These are phyloP conservation scores for Hypoxylon fragiforme DNA, from an alignment of 495 filamentous ascomycete species.

Conservation along the genomic window DNA sequence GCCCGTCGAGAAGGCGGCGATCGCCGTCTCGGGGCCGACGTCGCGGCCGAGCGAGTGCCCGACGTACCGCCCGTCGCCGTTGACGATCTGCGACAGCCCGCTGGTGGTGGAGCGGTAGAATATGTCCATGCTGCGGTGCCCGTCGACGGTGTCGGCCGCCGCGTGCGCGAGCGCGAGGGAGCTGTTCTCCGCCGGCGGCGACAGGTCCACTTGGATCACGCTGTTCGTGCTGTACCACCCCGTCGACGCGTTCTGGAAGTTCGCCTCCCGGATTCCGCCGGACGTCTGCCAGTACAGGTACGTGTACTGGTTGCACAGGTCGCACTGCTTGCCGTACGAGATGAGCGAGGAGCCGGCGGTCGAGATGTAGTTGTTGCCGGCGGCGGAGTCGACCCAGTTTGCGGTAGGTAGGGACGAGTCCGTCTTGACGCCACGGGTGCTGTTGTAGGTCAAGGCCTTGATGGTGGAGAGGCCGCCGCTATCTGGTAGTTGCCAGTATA, in stretches of 20 bases:
- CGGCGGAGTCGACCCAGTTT: slow-evolving; percentile 27
- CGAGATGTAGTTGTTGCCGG: slow-evolving; percentile 31
- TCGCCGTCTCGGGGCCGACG: slow-evolving; percentile 27
- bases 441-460: slow-evolving; percentile 24
- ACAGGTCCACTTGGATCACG: slow-evolving; percentile 10
- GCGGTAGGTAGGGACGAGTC: slow-evolving; percentile 5
- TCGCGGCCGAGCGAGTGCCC: slow-evolving; percentile 24
- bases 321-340: slow-evolving; percentile 38
- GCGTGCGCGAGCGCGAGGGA: slow-evolving; percentile 30
- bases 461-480: slow-evolving; percentile 29
- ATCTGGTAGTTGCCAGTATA: slow-evolving; percentile 36
- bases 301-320: slow-evolving; percentile 34
- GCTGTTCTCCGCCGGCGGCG: slow-evolving; percentile 25
- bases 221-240: slow-evolving; percentile 15
- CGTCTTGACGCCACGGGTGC: slow-evolving; percentile 19
- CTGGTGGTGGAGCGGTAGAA: slow-evolving; percentile 37
- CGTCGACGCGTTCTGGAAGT: slow-evolving; percentile 13
- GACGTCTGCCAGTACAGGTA: slow-evolving; percentile 35
- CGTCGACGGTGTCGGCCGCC: slow-evolving; percentile 19
- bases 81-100: slow-evolving; percentile 29
- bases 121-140: slow-evolving; percentile 34
- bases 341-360: slow-evolving; percentile 28
- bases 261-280: slow-evolving; percentile 26
- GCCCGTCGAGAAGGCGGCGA: slow-evolving; percentile 38
- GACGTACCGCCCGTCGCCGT: slow-evolving; percentile 28